Base-by-base conservation (phyloP, 805 yeast genomes). In the Zygosaccharomyces bisporus region DNA sequence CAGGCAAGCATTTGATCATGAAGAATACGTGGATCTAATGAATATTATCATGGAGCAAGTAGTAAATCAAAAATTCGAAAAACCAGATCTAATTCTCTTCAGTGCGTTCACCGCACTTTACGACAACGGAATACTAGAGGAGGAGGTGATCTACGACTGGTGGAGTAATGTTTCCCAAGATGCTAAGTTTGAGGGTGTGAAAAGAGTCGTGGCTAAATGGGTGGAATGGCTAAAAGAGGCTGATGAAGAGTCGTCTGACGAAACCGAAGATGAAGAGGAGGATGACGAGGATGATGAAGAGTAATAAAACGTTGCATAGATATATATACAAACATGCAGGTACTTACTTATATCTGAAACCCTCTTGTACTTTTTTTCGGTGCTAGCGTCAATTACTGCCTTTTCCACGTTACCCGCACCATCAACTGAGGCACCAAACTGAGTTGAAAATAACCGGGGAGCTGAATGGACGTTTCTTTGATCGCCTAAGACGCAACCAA, bases 221-320 rank as follows among this genome's bases (percentile, higher is more conserved):
- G 74, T 91, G 16, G 86, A 81, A 14, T 90, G 97, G 97, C 74
- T 91, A 47, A 76, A 76, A 55, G 86, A 81, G 37, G 97, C 96
- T 1, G 83, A 78, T 47, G 81, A 76, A 53, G 83, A 79, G 52
- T 66, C 74, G 4, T 56, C 59, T 2, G 81, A 73, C 34, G 84
- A 78, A 50, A 88, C 81, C 19, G 75, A 71, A 10, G 70, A 64
- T 4, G 75, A 71, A n/a, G 58, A 58, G 17, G 54, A 52, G 4
- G 54, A 46, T 13, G 44, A 39, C 10, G 39, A 29, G 9, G 42
- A 36, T 10, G 41, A 47, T 14, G 43, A 29, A n/a, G 13, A 27
- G 4, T 13, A 27, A 27, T 10, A 3, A 6, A n/a, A 6, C 9
- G 25, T n/a, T n/a, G 31, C 31, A 20, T 29, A 30, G 24, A 37